Evolutionary conservation across 2,329 filamentous ascomycete genomes (phyloP).

Genomic region (Chaetothyriales sp.): DNA sequence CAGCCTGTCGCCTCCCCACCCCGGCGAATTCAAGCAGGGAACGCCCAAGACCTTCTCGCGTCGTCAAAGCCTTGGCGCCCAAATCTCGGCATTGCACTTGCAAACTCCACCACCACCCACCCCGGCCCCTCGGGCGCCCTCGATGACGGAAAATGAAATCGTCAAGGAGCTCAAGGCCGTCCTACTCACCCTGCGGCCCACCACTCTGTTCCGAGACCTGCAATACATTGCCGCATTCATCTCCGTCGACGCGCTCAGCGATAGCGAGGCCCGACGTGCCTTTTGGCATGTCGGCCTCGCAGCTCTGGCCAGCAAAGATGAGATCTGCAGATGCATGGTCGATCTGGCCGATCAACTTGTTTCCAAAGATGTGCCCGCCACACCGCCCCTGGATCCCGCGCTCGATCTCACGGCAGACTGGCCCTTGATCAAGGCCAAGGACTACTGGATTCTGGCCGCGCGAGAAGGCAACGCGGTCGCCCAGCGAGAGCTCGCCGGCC

Average conservation of each 20-base stretch:
- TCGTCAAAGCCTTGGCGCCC: slow-evolving; percentile 11
- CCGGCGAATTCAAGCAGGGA: not conserved
- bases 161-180: slow-evolving; percentile 53
- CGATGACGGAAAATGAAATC: slow-evolving; percentile 4
- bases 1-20: not conserved
- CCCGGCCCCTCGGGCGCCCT: not conserved
- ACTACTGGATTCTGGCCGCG: slow-evolving; percentile 84
- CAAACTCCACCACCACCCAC: slow-evolving; percentile 5
- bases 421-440: slow-evolving; percentile 65
- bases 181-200: slow-evolving; percentile 59
- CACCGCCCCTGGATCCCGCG: not conserved
- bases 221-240: slow-evolving; percentile 56
- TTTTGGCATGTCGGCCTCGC: slow-evolving; percentile 86
- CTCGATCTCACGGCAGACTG: slow-evolving; percentile 33
- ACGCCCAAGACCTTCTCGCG: not conserved
- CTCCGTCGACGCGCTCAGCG: slow-evolving; percentile 43
- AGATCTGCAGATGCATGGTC: slow-evolving; percentile 75
- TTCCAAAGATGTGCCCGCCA: slow-evolving; percentile 31
- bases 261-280: slow-evolving; percentile 52
- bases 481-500: slow-evolving; percentile 81
- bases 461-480: slow-evolving; percentile 81
- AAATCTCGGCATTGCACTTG: slow-evolving; percentile 20
- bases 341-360: slow-evolving; percentile 58
- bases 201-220: slow-evolving; percentile 66
- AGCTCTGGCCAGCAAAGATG: slow-evolving; percentile 74